Base-by-base conservation (phyloP, 768 basidiomycete genomes). In the Leccinum fibrillosum region DNA sequence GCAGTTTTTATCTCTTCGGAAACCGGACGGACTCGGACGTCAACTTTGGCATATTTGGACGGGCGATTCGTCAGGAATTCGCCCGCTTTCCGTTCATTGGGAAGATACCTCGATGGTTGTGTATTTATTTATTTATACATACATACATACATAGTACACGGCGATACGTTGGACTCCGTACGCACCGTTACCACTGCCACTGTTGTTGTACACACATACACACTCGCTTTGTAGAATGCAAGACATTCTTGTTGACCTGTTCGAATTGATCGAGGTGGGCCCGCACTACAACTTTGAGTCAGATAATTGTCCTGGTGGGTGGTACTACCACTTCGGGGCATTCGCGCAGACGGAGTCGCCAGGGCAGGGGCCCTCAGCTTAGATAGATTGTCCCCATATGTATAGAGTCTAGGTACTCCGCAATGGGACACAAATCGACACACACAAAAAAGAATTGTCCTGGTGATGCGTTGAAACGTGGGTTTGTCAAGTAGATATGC, bases 211-310 rank as follows among this genome's bases (percentile, higher is more conserved):
- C 4, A 25, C 7, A 47, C 45, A 2, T 28, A 21, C 59, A 49
- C 51, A 55, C 62, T 1, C 67, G 49, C 59, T 52, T 69, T 61
- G 34, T 49, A 28, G 15, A 48, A 61, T 53, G 58, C 42, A 58
- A 69, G 17, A 59, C 53, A 45, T 52, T 34, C 49, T 21, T 4
- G 11, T 58, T 19, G 21, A 15, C 30, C 5, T 11, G 6, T 51
- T 17, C 10, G 35, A 37, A 49, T 9, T 49, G 48, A 26, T 15
- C 48, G 26, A 13, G 13, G 17, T 28, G 12, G 11, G 13, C 45
- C 12, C 34, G 12, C 34, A 3, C 12, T 2, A 13, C 34, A 13
- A 6, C 7, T 37, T 37, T 7, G 15, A 15, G 15, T 37, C 15
- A 17, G 17, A 39, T 13, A n/a, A n/a, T 39, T n/a, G 37, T 39